Evolutionary conservation across 2,329 filamentous ascomycete species (phyloP).

Genomic region (Colletotrichum paranaense): DNA sequence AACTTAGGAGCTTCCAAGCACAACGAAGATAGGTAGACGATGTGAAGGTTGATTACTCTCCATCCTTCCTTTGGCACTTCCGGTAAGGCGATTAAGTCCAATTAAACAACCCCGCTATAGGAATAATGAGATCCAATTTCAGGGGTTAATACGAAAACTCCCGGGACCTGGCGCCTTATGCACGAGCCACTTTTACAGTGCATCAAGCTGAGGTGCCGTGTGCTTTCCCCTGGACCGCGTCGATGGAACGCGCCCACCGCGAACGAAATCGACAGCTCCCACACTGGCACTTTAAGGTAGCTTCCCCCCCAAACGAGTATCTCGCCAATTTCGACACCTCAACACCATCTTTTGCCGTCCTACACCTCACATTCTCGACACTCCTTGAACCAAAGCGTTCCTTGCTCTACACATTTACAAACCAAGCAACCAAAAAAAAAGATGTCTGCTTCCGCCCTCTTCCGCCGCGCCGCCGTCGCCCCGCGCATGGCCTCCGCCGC

Average conservation of each 20-base stretch:
- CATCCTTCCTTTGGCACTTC: neutral
- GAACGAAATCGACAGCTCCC: conserved; percentile 4
- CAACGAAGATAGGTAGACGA: neutral
- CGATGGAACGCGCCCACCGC: conserved; percentile 1
- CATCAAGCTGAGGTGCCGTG: neutral
- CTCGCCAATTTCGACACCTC: conserved; percentile 10
- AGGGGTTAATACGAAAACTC: neutral
- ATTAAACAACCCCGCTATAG: neutral
- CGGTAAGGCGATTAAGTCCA: neutral
- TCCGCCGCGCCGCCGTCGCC: conserved; percentile 62
- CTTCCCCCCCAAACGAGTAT: neutral
- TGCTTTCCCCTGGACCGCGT: conserved; percentile 4
- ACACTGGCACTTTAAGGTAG: neutral
- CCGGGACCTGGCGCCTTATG: neutral
- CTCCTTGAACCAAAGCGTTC: conserved; percentile 1
- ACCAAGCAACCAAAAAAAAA: neutral
- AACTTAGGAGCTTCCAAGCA: neutral
- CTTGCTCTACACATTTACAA: neutral
- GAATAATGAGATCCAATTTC: neutral
- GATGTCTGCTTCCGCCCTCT: conserved; percentile 61
- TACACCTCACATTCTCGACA: neutral
- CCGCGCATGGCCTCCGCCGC: conserved; percentile 55
- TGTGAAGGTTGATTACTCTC: neutral
- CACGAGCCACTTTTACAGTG: neutral
- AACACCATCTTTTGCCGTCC: conserved; percentile 2